These are phyloP conservation scores for Ligustrum vulgare DNA, from an alignment of 257 asterid species.

Conservation along the genomic window DNA sequence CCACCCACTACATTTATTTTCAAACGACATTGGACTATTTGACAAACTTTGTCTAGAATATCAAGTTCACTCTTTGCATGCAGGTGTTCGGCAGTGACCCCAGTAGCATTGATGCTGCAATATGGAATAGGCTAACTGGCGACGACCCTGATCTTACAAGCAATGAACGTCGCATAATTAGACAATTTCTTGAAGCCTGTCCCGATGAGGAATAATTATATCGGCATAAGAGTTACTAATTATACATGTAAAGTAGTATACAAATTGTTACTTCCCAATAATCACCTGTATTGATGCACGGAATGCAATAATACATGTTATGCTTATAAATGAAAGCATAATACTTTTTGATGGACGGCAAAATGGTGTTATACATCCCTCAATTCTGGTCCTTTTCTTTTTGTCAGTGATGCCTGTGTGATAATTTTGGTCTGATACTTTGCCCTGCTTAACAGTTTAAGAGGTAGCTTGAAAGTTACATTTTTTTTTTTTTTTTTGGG, in stretches of 20 bases:
- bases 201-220: constrained; percentile 45
- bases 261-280: constrained; percentile 17
- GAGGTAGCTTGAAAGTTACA: neutral
- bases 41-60: neutral
- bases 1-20: constrained; percentile 1
- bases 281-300: neutral
- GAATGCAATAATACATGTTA: neutral
- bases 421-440: neutral
- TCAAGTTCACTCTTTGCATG: constrained; percentile 4
- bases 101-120: constrained; percentile 41
- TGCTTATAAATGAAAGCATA: constrained; percentile 15
- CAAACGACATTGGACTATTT: neutral
- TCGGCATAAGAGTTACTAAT: constrained; percentile 3
- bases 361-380: neutral
- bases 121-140: constrained; percentile 55
- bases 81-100: constrained; percentile 62
- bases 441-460: neutral
- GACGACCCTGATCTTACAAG: constrained; percentile 70
- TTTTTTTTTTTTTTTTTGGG: neutral
- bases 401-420: neutral
- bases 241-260: constrained; percentile 36
- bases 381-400: neutral
- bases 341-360: neutral
- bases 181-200: constrained; percentile 62
- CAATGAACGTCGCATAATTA: constrained; percentile 51